phyloP scores from a whole-genome alignment of 164 flowering plant species.

The Umbilicus rupestris region DNA sequence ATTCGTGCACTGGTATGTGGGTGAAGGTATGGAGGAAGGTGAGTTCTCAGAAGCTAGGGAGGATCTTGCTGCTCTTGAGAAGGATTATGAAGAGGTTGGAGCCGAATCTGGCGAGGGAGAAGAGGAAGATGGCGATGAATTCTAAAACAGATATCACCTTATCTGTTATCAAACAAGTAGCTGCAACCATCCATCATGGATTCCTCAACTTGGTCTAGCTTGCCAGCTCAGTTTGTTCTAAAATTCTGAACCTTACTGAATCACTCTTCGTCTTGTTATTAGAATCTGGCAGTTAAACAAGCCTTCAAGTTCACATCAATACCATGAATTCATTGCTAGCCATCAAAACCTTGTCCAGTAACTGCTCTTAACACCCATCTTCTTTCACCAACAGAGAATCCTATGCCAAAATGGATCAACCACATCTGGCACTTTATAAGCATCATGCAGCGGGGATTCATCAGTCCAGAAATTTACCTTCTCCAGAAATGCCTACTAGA shows the following conservation, averaged over 20 bases:
- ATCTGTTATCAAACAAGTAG: too few species aligned
- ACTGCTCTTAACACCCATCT: too few species aligned
- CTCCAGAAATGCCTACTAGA: slow-evolving; percentile 7
- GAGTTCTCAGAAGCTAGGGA: slow-evolving; percentile 5
- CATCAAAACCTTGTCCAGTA: background rate
- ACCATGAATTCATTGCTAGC: background rate
- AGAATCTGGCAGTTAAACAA: background rate
- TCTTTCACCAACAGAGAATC: background rate
- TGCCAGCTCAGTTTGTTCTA: background rate
- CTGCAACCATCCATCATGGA: background rate
- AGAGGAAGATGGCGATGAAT: background rate
- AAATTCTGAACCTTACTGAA: too few species aligned
- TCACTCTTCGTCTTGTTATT: too few species aligned
- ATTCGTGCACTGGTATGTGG: background rate
- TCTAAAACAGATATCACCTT: background rate
- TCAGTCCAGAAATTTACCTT: too few species aligned
- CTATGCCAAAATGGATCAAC: background rate
- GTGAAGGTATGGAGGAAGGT: background rate
- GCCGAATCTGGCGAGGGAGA: background rate
- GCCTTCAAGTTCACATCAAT: background rate
- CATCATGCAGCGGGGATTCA: background rate
- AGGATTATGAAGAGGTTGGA: slow-evolving; percentile 3
- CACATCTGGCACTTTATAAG: background rate
- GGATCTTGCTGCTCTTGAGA: slow-evolving; percentile 3
- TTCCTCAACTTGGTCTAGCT: background rate